A percentile compares a stretch with the other conserved stretches of the same genome.
These are phyloP conservation scores for Symbiodinium natans DNA, from an alignment of 73 alveolate species.

Conservation along the genomic window DNA sequence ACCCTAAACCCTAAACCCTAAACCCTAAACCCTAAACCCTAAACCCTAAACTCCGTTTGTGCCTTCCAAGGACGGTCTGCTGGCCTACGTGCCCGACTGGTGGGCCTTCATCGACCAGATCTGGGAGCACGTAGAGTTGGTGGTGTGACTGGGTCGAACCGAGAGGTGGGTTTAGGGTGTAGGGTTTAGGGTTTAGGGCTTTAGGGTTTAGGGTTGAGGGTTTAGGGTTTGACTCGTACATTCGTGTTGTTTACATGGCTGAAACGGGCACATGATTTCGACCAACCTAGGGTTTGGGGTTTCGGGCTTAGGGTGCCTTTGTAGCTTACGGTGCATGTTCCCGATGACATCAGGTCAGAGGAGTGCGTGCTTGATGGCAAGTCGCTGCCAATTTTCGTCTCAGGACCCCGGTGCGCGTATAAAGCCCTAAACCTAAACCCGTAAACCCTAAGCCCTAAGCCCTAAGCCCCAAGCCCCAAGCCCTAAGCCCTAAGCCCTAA, in stretches of 20 bases:
- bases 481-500: no score
- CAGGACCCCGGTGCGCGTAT: slow-evolving; percentile 4
- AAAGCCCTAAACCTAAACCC: no score
- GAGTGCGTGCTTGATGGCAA: slow-evolving; percentile 55
- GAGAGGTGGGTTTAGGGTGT: neutral
- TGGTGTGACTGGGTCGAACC: neutral
- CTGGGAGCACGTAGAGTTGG: slow-evolving; percentile 59
- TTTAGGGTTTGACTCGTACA: neutral
- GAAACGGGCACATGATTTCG: no score
- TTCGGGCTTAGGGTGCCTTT: neutral
- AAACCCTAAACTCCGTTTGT: no score
- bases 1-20: no score
- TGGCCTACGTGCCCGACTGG: slow-evolving; percentile 69
- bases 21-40: no score
- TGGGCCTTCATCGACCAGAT: slow-evolving; percentile 67
- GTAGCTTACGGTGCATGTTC: no score
- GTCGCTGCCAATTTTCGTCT: slow-evolving; percentile 63
- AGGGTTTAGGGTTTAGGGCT: neutral
- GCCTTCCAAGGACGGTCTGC: slow-evolving; percentile 82
- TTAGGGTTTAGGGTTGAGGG: neutral
- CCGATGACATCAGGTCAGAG: no score
- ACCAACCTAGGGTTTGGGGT: no score
- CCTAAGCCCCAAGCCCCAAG: no score
- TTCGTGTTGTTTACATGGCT: neutral
- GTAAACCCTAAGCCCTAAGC: no score